phyloP scores from a whole-genome alignment of 2,329 filamentous ascomycete genomes.

The Nemania sp. region DNA sequence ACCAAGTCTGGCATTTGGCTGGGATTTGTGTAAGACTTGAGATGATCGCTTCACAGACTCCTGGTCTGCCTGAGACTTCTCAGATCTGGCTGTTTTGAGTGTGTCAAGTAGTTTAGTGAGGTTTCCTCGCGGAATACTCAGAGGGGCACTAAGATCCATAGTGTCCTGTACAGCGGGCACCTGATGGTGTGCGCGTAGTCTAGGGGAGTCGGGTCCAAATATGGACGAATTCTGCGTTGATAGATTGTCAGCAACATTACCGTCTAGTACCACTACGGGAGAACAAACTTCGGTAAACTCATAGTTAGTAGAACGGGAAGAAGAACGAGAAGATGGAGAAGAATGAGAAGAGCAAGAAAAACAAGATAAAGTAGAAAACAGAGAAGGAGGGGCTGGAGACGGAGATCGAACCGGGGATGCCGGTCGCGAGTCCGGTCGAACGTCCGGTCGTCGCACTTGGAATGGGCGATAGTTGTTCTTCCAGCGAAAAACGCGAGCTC shows the following conservation, averaged over 20 bases:
- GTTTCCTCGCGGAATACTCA: constrained; percentile 48
- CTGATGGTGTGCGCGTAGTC: constrained; percentile 28
- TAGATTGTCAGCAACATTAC: constrained; percentile 21
- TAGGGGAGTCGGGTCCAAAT: constrained; percentile 47
- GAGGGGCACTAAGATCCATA: constrained; percentile 42
- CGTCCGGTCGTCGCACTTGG: constrained; percentile 17
- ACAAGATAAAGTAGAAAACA: constrained; percentile 13
- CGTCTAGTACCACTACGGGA: constrained; percentile 16
- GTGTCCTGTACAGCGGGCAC: constrained; percentile 37
- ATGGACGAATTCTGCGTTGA: constrained; percentile 22
- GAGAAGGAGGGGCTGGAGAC: constrained; percentile 15
- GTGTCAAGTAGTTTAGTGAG: constrained; percentile 52
- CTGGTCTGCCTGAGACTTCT: constrained; percentile 42
- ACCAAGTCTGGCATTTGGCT: constrained; percentile 34
- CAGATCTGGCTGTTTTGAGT: constrained; percentile 49
- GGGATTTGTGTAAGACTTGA: constrained; percentile 36
- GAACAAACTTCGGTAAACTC: constrained; percentile 36
- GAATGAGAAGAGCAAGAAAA: background rate
- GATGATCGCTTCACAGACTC: constrained; percentile 36
- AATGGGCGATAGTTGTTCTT: constrained; percentile 24
- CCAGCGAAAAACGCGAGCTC: background rate
- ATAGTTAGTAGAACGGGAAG: constrained; percentile 4
- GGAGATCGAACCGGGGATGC: background rate
- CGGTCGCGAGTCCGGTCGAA: constrained; percentile 17
- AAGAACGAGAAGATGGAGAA: background rate